A percentile compares a stretch with the other conserved stretches of the same genome.
Evolutionary conservation across 2,329 filamentous ascomycete species (phyloP).

Genomic region (Epichloe brachyelytri): DNA sequence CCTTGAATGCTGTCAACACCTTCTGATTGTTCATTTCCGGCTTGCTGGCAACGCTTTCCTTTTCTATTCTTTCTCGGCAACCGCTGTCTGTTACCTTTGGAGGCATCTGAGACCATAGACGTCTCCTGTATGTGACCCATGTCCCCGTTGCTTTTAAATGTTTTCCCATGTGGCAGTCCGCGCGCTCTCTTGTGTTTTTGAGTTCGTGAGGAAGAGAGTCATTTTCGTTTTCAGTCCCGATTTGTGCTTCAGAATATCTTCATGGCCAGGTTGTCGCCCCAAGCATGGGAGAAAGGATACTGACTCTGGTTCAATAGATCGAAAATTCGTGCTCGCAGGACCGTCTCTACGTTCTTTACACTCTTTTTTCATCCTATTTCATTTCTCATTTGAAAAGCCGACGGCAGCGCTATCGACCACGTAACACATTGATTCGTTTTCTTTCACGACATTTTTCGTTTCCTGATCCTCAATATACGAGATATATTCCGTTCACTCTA

Average conservation of each 20-base stretch:
- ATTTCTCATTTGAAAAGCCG: not conserved
- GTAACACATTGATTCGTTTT: not conserved
- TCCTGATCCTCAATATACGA: not conserved
- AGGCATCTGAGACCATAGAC: conserved; percentile 1
- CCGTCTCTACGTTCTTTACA: not conserved
- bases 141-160: not conserved
- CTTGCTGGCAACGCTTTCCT: conserved; percentile 1
- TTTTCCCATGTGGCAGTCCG: not conserved
- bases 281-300: not conserved
- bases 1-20: not conserved
- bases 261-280: not conserved
- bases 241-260: not conserved
- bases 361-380: not conserved
- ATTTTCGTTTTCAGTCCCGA: not conserved
- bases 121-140: conserved; percentile 4
- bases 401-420: not conserved
- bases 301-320: not conserved
- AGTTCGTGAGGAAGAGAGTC: not conserved
- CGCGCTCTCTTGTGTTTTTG: not conserved
- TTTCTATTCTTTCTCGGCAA: not conserved
- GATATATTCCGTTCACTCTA: not conserved
- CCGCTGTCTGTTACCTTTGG: not conserved
- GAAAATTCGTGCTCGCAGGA: not conserved
- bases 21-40: not conserved
- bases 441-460: not conserved